phyloP scores from a whole-genome alignment of 2,329 filamentous ascomycete genomes.

The Samsoniella hepiali region DNA sequence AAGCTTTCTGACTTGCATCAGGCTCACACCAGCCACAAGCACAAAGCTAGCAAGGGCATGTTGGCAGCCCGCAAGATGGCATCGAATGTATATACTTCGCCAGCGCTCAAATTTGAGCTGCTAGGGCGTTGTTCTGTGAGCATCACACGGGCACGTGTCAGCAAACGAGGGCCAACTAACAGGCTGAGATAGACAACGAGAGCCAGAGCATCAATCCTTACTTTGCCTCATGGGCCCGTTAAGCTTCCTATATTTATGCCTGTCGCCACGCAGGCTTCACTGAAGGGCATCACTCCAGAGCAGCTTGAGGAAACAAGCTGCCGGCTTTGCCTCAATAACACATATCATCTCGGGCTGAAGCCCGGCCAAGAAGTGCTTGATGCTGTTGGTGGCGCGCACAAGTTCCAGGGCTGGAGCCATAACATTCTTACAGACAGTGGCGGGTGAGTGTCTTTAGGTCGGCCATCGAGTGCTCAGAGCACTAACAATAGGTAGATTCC shows the following conservation, averaged over 20 bases:
- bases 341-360: conserved; percentile 92
- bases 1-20: conserved; percentile 7
- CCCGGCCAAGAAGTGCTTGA: conserved; percentile 89
- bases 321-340: conserved; percentile 92
- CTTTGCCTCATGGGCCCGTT: conserved; percentile 87
- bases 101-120: conserved; percentile 76
- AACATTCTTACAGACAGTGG: conserved; percentile 87
- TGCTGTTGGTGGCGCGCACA: conserved; percentile 86
- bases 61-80: conserved; percentile 44
- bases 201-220: conserved; percentile 83
- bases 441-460: conserved; percentile 46
- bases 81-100: conserved; percentile 49
- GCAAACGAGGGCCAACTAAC: conserved; percentile 3
- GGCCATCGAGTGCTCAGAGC: conserved; percentile 21
- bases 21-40: conserved; percentile 11
- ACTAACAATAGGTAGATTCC: conserved; percentile 64
- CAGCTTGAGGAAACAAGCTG: conserved; percentile 89
- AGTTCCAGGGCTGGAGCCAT: conserved; percentile 88
- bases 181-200: conserved; percentile 70
- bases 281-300: conserved; percentile 90
- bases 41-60: conserved; percentile 23
- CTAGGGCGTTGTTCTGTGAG: conserved; percentile 77
- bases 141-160: conserved; percentile 13
- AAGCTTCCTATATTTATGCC: conserved; percentile 96
- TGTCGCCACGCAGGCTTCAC: conserved; percentile 90